These are phyloP conservation scores for Alternaria postmessia DNA, from an alignment of 2,329 filamentous ascomycete species.

Conservation along the genomic window DNA sequence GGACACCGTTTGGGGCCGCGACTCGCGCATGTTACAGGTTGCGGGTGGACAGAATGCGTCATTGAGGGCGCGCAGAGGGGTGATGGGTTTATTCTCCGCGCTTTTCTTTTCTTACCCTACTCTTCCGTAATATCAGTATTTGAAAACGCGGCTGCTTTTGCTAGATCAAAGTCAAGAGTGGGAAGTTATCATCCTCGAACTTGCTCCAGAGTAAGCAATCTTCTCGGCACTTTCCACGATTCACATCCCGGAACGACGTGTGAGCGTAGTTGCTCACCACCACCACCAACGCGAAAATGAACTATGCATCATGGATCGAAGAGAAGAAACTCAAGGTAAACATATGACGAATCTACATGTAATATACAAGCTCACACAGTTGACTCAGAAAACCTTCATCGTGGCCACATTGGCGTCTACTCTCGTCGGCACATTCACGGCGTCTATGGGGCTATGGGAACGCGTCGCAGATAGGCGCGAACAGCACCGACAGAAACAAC, in stretches of 20 bases:
- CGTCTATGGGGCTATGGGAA: slow-evolving; percentile 55
- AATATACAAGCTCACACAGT: not conserved
- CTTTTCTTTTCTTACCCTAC: slow-evolving; percentile 7
- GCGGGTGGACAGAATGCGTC: slow-evolving; percentile 24
- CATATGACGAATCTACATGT: not conserved
- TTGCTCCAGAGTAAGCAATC: not conserved
- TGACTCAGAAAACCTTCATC: slow-evolving; percentile 54
- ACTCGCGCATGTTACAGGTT: slow-evolving; percentile 11
- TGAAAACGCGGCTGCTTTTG: not conserved
- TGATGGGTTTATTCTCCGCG: slow-evolving; percentile 3
- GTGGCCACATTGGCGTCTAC: slow-evolving; percentile 55
- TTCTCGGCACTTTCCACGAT: slow-evolving; percentile 1
- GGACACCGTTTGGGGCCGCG: slow-evolving; percentile 14
- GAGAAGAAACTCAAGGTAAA: slow-evolving; percentile 55
- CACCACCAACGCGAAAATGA: slow-evolving; percentile 43
- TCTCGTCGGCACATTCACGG: slow-evolving; percentile 56
- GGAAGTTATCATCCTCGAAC: not conserved
- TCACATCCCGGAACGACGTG: not conserved
- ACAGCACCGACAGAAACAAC: slow-evolving; percentile 51
- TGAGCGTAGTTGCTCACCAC: slow-evolving; percentile 10
- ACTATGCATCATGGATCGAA: slow-evolving; percentile 57
- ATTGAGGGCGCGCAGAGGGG: slow-evolving; percentile 20
- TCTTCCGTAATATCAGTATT: not conserved
- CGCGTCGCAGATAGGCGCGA: slow-evolving; percentile 48
- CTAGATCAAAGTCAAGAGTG: not conserved